Evolutionary conservation across 768 basidiomycete species (phyloP), one percentile per base, ranked within the genome.

Genomic region (Suillus lakei): DNA sequence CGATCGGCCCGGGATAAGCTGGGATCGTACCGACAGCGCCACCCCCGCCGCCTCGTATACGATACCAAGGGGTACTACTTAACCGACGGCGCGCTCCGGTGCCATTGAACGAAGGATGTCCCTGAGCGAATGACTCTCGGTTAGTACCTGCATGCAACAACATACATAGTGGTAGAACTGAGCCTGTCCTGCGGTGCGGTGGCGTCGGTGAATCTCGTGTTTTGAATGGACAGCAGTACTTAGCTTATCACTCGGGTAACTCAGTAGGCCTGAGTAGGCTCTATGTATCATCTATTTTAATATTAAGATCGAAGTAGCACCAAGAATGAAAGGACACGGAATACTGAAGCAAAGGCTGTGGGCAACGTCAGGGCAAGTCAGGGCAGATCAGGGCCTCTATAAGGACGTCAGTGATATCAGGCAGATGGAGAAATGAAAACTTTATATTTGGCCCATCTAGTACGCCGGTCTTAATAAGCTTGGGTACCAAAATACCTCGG

Each of bases 71-170:
- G 78, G 80, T 36, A n/a, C 72, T 0, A 74, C 54, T 36, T 51
- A 30, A 8, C 50, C 50, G 68, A 1, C 74, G 80, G 66, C 83
- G 83, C 12, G 81, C 79, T 34, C 83, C 82, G 34, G 84, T 84
- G 80, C 85, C 85, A 4, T 84, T 83, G 36, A 85, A 80, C 0
- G 79, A 79, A 1, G 50, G 80, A 77, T 4, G 76, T 81, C 28
- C 84, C 84, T 9, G 80, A 79, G 5, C 83, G 84, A 3, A 82
- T 84, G 1, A 83, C 82, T 66, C 81, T 64, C 36, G 85, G 69
- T 67, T 84, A n/a, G n/a, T n/a, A n/a, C n/a, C n/a, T n/a, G 82
- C 30, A 83, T 82, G 69, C 85, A 84, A 4, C 3, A 51, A 28
- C 9, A 18, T 8, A 0, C 26, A 50, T 51, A 16, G 26, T 5